phyloP scores from a whole-genome alignment of 2,329 filamentous ascomycete genomes.

The Cladosporium cucumerinum region DNA sequence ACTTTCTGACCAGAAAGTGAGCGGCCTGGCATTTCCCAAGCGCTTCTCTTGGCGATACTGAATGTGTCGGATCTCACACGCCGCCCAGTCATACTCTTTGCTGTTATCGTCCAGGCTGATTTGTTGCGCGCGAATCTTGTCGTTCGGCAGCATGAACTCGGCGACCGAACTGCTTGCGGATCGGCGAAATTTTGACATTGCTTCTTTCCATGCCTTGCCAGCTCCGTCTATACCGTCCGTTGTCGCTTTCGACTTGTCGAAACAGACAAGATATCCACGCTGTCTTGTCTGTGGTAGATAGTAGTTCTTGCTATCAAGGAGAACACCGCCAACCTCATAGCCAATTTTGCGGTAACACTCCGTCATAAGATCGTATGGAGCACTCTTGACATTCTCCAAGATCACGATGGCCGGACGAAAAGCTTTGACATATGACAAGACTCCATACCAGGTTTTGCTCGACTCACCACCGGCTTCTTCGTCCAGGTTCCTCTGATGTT shows the following conservation, averaged over 20 bases:
- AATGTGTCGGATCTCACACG: constrained; percentile 59
- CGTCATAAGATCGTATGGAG: constrained; percentile 55
- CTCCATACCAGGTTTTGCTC: constrained; percentile 60
- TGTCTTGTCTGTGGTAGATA: constrained; percentile 63
- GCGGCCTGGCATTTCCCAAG: constrained; percentile 55
- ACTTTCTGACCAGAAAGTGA: constrained; percentile 59
- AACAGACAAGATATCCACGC: constrained; percentile 47
- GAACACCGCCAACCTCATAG: constrained; percentile 52
- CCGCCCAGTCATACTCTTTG: constrained; percentile 49
- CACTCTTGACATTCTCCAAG: constrained; percentile 65
- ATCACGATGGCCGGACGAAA: constrained; percentile 63
- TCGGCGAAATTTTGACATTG: constrained; percentile 51
- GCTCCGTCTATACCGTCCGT: background rate
- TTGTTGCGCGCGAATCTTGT: constrained; percentile 39
- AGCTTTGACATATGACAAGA: constrained; percentile 55
- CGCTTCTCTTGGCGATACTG: constrained; percentile 49
- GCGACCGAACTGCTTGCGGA: constrained; percentile 61
- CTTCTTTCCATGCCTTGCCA: constrained; percentile 40
- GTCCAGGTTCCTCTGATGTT: constrained; percentile 48
- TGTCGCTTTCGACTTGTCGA: constrained; percentile 31
- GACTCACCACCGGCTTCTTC: constrained; percentile 57
- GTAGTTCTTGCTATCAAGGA: constrained; percentile 66
- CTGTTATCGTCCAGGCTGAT: background rate
- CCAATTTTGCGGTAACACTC: constrained; percentile 46
- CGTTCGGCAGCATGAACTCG: constrained; percentile 57